These are phyloP conservation scores for Ascochyta fabae DNA, from an alignment of 2,329 filamentous ascomycete genomes.

Conservation along the genomic window DNA sequence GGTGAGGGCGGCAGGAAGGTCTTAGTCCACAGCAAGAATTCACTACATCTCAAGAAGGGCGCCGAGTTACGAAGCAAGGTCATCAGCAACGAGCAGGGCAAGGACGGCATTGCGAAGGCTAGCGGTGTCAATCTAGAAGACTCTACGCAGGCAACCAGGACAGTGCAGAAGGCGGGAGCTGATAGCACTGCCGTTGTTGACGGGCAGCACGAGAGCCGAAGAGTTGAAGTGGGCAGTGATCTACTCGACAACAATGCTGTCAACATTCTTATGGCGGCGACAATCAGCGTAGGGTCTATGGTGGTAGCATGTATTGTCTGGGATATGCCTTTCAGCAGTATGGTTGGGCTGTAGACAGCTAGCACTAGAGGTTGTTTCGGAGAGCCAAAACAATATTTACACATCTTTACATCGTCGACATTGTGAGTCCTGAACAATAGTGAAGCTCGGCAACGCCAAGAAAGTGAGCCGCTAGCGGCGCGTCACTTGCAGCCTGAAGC, in stretches of 20 bases:
- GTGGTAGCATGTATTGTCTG: conserved; percentile 44
- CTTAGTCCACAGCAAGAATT: conserved; percentile 43
- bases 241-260: conserved; percentile 94
- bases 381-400: too few relatives aligned
- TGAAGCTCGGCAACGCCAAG: conserved; percentile 30
- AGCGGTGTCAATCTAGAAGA: conserved; percentile 30
- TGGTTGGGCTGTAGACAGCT: conserved; percentile 22
- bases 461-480: conserved; percentile 27
- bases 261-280: conserved; percentile 87
- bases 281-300: conserved; percentile 83
- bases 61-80: conserved; percentile 48
- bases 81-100: conserved; percentile 51
- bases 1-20: conserved; percentile 75
- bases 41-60: conserved; percentile 39
- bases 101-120: conserved; percentile 46
- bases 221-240: conserved; percentile 70
- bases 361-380: too few relatives aligned
- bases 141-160: conserved; percentile 37
- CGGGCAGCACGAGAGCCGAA: conserved; percentile 54
- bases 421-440: neutral
- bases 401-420: too few relatives aligned
- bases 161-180: conserved; percentile 40
- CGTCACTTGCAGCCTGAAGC: conserved; percentile 44
- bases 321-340: conserved; percentile 40
- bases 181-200: conserved; percentile 37